These are phyloP conservation scores for Camelina hispida DNA, from an alignment of 345 rosid genomes.

Conservation along the genomic window DNA sequence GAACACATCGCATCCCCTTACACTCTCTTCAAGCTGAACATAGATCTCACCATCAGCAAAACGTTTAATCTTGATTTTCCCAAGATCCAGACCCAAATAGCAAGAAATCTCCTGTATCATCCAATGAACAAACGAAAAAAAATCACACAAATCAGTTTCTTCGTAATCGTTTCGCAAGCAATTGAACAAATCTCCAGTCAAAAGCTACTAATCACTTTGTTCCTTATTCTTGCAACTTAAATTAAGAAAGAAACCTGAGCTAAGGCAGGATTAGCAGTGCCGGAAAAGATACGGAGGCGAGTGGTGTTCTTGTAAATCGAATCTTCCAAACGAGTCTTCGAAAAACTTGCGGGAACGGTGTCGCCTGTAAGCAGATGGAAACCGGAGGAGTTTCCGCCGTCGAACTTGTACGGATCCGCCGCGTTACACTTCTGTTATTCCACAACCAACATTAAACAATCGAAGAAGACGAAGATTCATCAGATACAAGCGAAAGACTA, in stretches of 20 bases:
- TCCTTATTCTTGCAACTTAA: not conserved
- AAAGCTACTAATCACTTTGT: not conserved
- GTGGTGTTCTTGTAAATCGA: slow-evolving; percentile 56
- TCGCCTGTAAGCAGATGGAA: slow-evolving; percentile 48
- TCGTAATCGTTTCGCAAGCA: not conserved
- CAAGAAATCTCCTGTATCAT: slow-evolving; percentile 80
- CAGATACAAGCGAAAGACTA: slow-evolving; percentile 4
- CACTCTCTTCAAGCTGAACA: slow-evolving; percentile 97
- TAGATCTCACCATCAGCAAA: slow-evolving; percentile 98
- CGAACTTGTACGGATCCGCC: slow-evolving; percentile 67
- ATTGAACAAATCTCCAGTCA: slow-evolving; percentile 1
- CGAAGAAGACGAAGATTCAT: not conserved
- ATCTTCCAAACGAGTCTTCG: slow-evolving; percentile 47
- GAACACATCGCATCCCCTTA: slow-evolving; percentile 96
- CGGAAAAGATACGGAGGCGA: slow-evolving; percentile 84
- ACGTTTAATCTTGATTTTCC: slow-evolving; percentile 85
- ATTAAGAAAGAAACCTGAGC: slow-evolving; percentile 62
- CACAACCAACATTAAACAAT: not conserved
- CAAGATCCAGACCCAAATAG: slow-evolving; percentile 95
- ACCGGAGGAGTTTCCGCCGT: slow-evolving; percentile 57
- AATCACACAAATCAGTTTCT: slow-evolving; percentile 9
- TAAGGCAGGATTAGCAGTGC: slow-evolving; percentile 92
- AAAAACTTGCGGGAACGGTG: slow-evolving; percentile 45
- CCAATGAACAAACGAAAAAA: slow-evolving; percentile 1
- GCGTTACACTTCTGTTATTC: slow-evolving; percentile 61